These are phyloP conservation scores for Hypoxylon sp. DNA, from an alignment of 2,329 filamentous ascomycete genomes.

Conservation along the genomic window DNA sequence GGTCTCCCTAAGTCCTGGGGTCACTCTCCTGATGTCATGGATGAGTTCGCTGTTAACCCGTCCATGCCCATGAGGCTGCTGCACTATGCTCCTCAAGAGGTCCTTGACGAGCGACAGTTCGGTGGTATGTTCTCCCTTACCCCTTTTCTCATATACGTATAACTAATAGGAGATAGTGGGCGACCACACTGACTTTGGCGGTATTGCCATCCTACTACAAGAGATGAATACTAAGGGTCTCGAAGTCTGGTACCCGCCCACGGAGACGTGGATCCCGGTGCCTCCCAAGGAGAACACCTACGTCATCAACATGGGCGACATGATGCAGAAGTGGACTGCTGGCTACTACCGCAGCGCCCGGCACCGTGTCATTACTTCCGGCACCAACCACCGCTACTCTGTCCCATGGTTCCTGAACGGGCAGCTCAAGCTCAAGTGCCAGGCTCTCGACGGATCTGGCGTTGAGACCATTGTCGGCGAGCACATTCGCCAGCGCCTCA, in stretches of 20 bases:
- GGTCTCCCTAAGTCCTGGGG: constrained; percentile 48
- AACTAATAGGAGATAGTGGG: constrained; percentile 43
- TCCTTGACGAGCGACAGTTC: constrained; percentile 47
- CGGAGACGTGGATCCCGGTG: constrained; percentile 52
- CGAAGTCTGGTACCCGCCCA: constrained; percentile 50
- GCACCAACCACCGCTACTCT: constrained; percentile 49
- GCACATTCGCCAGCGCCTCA: constrained; percentile 45
- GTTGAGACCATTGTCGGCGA: constrained; percentile 47
- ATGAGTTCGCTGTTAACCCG: constrained; percentile 44
- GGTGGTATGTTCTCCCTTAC: constrained; percentile 40
- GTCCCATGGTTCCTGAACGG: constrained; percentile 53
- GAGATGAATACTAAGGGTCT: constrained; percentile 51
- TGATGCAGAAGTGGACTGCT: constrained; percentile 54
- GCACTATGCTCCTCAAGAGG: constrained; percentile 49
- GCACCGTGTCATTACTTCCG: constrained; percentile 52
- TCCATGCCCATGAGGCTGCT: constrained; percentile 51
- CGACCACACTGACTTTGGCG: constrained; percentile 54
- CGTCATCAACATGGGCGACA: constrained; percentile 59
- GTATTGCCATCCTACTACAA: constrained; percentile 53
- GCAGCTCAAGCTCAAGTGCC: constrained; percentile 43
- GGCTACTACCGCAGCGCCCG: constrained; percentile 54
- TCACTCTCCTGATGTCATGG: constrained; percentile 44
- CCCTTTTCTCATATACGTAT: background rate
- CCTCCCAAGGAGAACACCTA: constrained; percentile 53
- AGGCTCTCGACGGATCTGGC: constrained; percentile 47